Percentiles rank a stretch among this genome's conserved stretches.
Evolutionary conservation across 1,139 yeast genomes (phyloP).

Genomic region (Blastobotrys arbuscula): DNA sequence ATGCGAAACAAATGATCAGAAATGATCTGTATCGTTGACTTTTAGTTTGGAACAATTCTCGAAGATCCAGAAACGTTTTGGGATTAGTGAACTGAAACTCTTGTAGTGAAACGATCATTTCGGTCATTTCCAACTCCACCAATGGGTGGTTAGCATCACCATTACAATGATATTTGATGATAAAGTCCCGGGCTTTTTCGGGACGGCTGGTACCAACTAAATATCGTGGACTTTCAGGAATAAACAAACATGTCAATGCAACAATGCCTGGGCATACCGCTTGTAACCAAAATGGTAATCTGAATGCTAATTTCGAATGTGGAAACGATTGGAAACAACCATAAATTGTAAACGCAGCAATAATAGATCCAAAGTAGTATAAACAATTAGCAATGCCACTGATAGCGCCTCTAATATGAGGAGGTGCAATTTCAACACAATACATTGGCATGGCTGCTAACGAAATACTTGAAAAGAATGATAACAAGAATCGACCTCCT

Average conservation of each 20-base stretch:
- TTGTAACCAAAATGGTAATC: conserved; percentile 18
- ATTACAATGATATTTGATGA: conserved; percentile 16
- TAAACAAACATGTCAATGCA: not conserved
- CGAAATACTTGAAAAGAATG: conserved; percentile 23
- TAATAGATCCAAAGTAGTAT: conserved; percentile 16
- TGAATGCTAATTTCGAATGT: conserved; percentile 12
- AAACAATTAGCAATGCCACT: conserved; percentile 20
- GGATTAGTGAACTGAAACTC: conserved; percentile 11
- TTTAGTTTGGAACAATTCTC: conserved; percentile 36
- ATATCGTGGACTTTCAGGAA: conserved; percentile 18
- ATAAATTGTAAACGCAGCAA: conserved; percentile 15
- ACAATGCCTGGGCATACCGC: conserved; percentile 16
- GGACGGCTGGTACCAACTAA: conserved; percentile 14
- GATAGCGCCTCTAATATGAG: conserved; percentile 40
- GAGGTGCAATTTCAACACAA: conserved; percentile 26
- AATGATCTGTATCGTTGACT: conserved; percentile 29
- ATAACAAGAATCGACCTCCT: conserved; percentile 24
- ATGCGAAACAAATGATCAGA: conserved; percentile 16
- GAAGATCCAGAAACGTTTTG: conserved; percentile 14
- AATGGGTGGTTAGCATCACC: conserved; percentile 16
- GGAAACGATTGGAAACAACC: conserved; percentile 11
- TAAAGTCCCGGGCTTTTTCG: conserved; percentile 15
- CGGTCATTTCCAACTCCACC: conserved; percentile 13
- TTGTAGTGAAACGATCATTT: conserved; percentile 12
- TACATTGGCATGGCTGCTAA: conserved; percentile 15